These are phyloP conservation scores for Globisporangium camurandrum DNA, from an alignment of 352 stramenopile genomes.

Conservation along the genomic window DNA sequence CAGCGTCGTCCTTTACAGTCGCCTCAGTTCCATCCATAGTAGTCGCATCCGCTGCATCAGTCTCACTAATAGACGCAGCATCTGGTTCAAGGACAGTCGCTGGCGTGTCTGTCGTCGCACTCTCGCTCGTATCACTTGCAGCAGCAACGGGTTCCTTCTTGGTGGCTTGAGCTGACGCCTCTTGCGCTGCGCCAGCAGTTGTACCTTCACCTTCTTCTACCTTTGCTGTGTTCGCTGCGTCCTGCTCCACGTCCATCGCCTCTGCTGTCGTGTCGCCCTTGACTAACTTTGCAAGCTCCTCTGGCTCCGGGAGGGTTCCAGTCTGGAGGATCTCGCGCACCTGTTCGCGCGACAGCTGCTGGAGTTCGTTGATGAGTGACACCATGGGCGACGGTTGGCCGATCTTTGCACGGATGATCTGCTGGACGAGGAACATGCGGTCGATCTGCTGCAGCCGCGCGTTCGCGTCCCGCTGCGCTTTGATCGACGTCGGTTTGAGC, in stretches of 20 bases:
- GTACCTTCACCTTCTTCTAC: no score
- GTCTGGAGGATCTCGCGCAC: conserved; percentile 31
- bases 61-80: not conserved
- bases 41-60: not conserved
- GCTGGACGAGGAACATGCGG: conserved; percentile 47
- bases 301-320: conserved; percentile 19
- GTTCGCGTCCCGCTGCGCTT: conserved; percentile 33
- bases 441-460: conserved; percentile 65
- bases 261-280: not conserved
- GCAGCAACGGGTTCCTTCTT: not conserved
- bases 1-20: not conserved
- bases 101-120: not conserved
- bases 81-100: not conserved
- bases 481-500: conserved; percentile 7
- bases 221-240: no score
- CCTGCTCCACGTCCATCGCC: no score
- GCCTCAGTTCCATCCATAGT: not conserved
- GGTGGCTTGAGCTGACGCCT: not conserved
- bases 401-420: conserved; percentile 17
- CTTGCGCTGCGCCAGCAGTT: not conserved
- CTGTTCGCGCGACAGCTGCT: conserved; percentile 19
- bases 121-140: not conserved
- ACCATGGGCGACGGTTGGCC: conserved; percentile 12
- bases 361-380: conserved; percentile 35
- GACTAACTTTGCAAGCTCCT: not conserved